Evolutionary conservation across 2,329 filamentous ascomycete genomes (phyloP).

Genomic region (Daldinia sp.): DNA sequence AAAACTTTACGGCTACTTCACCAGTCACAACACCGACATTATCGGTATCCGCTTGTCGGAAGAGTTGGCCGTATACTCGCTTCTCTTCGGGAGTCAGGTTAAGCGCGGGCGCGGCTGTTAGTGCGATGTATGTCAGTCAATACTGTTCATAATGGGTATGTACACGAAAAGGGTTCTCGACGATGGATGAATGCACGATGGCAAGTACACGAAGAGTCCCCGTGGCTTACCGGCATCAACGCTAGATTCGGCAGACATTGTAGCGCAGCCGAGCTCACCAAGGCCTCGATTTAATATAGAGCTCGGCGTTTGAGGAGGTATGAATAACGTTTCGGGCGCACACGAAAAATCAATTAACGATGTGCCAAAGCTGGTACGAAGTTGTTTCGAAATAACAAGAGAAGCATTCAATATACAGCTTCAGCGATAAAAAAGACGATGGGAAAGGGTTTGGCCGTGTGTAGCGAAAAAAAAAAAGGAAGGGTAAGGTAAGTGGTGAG

Average conservation of each 20-base stretch:
- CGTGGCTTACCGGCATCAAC: conserved; percentile 35
- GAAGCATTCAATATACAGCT: conserved; percentile 17
- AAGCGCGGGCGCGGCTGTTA: conserved; percentile 69
- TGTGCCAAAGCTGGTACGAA: conserved; percentile 3
- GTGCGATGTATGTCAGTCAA: conserved; percentile 33
- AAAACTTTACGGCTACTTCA: conserved; percentile 96
- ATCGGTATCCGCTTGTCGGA: conserved; percentile 91
- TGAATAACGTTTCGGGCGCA: conserved; percentile 25
- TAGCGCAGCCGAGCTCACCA: conserved; percentile 43
- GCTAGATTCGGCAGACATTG: conserved; percentile 45
- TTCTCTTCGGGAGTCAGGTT: conserved; percentile 94
- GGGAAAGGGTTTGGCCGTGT: conserved; percentile 8
- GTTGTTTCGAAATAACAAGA: background rate
- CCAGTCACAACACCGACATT: conserved; percentile 93
- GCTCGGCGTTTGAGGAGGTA: conserved; percentile 34
- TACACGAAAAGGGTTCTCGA: background rate
- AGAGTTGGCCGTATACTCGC: conserved; percentile 90
- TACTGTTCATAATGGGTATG: conserved; percentile 1
- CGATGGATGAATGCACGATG: conserved; percentile 1
- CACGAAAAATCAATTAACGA: conserved; percentile 31
- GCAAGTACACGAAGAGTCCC: background rate
- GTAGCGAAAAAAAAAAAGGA: conserved; percentile 19
- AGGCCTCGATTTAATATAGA: conserved; percentile 36
- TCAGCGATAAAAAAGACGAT: conserved; percentile 18
- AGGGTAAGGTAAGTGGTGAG: conserved; percentile 16